Percentiles rank a stretch among this genome's conserved stretches.
Evolutionary conservation across 1,284 basidiomycete genomes (phyloP).

Genomic region (Retiboletus flavoniger): DNA sequence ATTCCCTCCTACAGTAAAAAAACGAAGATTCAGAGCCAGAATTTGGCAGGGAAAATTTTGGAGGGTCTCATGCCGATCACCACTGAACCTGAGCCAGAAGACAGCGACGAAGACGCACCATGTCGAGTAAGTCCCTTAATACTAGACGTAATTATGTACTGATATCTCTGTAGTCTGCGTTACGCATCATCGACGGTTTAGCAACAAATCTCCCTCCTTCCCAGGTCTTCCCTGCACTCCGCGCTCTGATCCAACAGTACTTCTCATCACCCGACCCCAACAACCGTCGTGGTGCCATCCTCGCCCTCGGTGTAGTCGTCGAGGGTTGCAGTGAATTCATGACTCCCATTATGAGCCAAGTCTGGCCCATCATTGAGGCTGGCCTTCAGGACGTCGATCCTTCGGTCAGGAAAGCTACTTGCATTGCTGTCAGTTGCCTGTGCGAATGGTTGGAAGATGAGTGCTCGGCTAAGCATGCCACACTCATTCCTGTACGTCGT

Average conservation of each 20-base stretch:
- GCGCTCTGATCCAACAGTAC: slow-evolving; percentile 78
- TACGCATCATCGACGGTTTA: slow-evolving; percentile 93
- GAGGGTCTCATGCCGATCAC: slow-evolving; percentile 93
- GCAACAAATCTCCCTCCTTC: slow-evolving; percentile 92
- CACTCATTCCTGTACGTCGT: slow-evolving; percentile 78
- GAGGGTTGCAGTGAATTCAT: slow-evolving; percentile 99
- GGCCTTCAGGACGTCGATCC: slow-evolving; percentile 86
- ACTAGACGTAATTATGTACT: slow-evolving; percentile 7
- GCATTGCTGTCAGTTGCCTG: slow-evolving; percentile 92
- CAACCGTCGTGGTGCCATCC: slow-evolving; percentile 89
- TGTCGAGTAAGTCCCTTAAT: slow-evolving; percentile 65
- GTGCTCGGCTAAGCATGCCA: slow-evolving; percentile 80
- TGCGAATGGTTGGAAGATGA: slow-evolving; percentile 99
- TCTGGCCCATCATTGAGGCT: slow-evolving; percentile 94
- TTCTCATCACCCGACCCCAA: slow-evolving; percentile 79
- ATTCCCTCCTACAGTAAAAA: slow-evolving; percentile 73
- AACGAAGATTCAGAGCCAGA: slow-evolving; percentile 87
- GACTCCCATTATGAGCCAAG: slow-evolving; percentile 86
- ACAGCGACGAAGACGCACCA: slow-evolving; percentile 88
- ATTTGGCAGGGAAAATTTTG: slow-evolving; percentile 85
- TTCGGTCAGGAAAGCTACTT: slow-evolving; percentile 91
- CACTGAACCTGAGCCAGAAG: slow-evolving; percentile 85
- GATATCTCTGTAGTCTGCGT: slow-evolving; percentile 63
- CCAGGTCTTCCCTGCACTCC: slow-evolving; percentile 96
- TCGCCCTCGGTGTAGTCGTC: slow-evolving; percentile 93